phyloP scores from a whole-genome alignment of 192 early-diverging fungal genomes.

The Rhizophagus clarus region DNA sequence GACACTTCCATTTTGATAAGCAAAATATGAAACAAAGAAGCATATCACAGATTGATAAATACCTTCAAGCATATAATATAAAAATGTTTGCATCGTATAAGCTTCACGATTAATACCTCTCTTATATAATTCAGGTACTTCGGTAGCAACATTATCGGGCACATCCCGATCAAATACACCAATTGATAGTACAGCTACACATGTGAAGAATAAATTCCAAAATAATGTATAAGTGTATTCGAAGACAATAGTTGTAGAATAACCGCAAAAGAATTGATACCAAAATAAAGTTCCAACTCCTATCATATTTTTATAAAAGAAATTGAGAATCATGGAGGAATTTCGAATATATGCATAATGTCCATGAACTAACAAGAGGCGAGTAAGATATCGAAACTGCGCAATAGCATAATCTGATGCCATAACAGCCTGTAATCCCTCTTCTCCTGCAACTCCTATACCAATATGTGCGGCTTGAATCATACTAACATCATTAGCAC shows the following conservation, averaged over 20 bases:
- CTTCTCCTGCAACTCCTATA: constrained; percentile 75
- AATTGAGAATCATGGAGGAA: constrained; percentile 63
- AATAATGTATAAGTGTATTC: constrained; percentile 79
- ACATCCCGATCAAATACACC: constrained; percentile 81
- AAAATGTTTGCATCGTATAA: constrained; percentile 66
- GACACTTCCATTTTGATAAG: constrained; percentile 28
- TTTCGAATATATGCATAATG: constrained; percentile 65
- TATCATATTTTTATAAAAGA: constrained; percentile 78
- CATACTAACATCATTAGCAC: constrained; percentile 85
- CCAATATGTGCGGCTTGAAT: constrained; percentile 81
- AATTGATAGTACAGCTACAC: constrained; percentile 65
- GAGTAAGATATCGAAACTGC: constrained; percentile 68
- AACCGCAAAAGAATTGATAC: constrained; percentile 83
- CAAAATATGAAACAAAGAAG: constrained; percentile 45
- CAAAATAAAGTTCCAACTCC: constrained; percentile 72
- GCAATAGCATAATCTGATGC: constrained; percentile 73
- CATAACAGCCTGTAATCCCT: constrained; percentile 78
- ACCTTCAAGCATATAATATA: constrained; percentile 60
- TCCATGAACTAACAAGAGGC: constrained; percentile 73
- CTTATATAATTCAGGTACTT: constrained; percentile 74
- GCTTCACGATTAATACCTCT: constrained; percentile 60
- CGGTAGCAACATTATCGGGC: constrained; percentile 55
- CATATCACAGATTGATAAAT: constrained; percentile 66
- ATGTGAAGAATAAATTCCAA: constrained; percentile 81
- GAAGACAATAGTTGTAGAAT: constrained; percentile 69